phyloP scores from a whole-genome alignment of 306 rosid species.

The Senna siamea region DNA sequence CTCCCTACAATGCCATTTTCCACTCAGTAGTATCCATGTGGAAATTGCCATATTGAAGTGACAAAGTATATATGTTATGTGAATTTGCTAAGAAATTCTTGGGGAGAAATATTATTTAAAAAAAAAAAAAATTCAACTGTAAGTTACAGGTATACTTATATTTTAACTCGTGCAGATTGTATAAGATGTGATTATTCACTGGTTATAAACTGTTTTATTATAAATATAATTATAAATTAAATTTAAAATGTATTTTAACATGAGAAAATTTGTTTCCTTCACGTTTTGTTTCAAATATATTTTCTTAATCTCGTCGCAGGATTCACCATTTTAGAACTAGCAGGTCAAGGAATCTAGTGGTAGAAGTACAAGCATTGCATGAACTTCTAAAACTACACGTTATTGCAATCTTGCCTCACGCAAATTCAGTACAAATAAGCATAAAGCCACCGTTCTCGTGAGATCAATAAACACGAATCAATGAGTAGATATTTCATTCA shows the following conservation, averaged over 20 bases:
- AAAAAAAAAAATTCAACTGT: conserved; percentile 9
- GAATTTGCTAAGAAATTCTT: conserved; percentile 34
- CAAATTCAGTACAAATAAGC: not conserved
- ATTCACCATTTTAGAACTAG: no score
- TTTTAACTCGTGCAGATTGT: conserved; percentile 19
- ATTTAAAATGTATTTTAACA: not conserved
- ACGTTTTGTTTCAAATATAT: no score
- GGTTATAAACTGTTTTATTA: not conserved
- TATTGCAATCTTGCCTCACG: no score
- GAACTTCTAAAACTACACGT: not conserved
- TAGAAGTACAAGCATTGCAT: not conserved
- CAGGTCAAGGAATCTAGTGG: no score
- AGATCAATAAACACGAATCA: not conserved
- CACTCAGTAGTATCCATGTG: conserved; percentile 37
- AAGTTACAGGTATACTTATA: conserved; percentile 2
- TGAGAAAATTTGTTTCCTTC: no score
- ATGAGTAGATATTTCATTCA: not conserved
- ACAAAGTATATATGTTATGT: conserved; percentile 22
- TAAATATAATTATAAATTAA: no score
- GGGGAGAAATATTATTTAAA: not conserved
- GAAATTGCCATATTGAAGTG: conserved; percentile 21
- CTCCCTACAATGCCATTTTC: conserved; percentile 50
- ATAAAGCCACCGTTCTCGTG: not conserved
- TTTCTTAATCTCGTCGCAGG: no score
- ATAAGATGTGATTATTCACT: conserved; percentile 26